Evolutionary conservation across 2,329 filamentous ascomycete genomes (phyloP).

Genomic region (Phyllachora maydis): DNA sequence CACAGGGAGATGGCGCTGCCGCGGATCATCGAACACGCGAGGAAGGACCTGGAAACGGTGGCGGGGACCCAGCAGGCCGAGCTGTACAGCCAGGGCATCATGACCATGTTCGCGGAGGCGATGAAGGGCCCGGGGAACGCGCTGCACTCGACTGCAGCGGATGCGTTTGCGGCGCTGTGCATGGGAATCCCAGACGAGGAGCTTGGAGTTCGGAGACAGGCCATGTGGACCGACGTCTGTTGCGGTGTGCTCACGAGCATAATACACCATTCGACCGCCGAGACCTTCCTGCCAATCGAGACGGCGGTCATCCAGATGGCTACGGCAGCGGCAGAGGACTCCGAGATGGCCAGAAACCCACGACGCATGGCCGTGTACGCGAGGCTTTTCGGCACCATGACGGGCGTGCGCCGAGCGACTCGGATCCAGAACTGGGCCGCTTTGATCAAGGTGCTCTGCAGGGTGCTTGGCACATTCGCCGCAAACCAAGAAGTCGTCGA

Average conservation of each 20-base stretch:
- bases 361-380: slow-evolving; percentile 24
- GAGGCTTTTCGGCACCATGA: slow-evolving; percentile 43
- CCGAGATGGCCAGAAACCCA: slow-evolving; percentile 15
- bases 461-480: slow-evolving; percentile 26
- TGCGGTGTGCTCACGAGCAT: slow-evolving; percentile 61
- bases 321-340: too few species aligned
- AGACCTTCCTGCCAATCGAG: slow-evolving; percentile 51
- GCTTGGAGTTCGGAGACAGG: slow-evolving; percentile 15
- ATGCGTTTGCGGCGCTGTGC: slow-evolving; percentile 31
- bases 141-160: slow-evolving; percentile 36
- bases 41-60: slow-evolving; percentile 40
- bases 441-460: slow-evolving; percentile 34
- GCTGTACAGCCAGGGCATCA: slow-evolving; percentile 70
- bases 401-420: slow-evolving; percentile 64
- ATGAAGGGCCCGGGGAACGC: slow-evolving; percentile 39
- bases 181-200: slow-evolving; percentile 27
- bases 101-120: slow-evolving; percentile 81
- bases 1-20: slow-evolving; percentile 54
- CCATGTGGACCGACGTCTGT: slow-evolving; percentile 42
- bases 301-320: slow-evolving; percentile 39
- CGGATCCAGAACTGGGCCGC: slow-evolving; percentile 53
- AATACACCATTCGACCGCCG: slow-evolving; percentile 59
- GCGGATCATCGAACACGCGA: slow-evolving; percentile 49
- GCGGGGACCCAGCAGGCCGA: slow-evolving; percentile 34
- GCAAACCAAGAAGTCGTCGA: slow-evolving; percentile 15